Conservation (phyloP, 2,329 filamentous ascomycete genomes). For the Apiospora arundinis region DNA sequence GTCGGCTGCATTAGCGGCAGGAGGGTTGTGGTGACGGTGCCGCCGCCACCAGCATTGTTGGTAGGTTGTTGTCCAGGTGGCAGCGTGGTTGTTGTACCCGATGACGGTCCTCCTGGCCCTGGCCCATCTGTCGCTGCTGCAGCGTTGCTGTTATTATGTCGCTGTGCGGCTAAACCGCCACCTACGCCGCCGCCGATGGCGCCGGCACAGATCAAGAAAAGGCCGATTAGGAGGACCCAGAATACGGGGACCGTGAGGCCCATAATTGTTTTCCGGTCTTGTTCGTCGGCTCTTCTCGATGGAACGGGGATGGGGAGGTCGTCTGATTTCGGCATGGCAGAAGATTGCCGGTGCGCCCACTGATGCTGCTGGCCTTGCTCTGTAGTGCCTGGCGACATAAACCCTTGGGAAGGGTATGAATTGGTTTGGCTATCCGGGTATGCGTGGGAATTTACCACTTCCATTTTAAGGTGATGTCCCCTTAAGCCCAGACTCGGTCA, state of each 20-base stretch:
- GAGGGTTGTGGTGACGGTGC: neutral
- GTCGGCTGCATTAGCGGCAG: neutral
- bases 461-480: neutral
- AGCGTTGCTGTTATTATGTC: neutral
- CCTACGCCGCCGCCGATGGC: conserved; percentile 20
- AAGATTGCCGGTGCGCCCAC: neutral
- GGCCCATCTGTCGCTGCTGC: neutral
- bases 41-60: neutral
- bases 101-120: too few species aligned
- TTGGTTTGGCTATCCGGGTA: neutral
- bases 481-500: neutral
- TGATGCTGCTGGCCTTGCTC: neutral
- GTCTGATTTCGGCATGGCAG: neutral
- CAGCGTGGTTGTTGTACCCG: neutral
- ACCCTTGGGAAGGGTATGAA: too few species aligned
- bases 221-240: conserved; percentile 31
- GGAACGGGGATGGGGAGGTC: neutral
- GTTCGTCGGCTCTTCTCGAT: neutral
- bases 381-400: neutral
- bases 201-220: conserved; percentile 33
- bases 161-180: neutral
- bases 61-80: neutral
- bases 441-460: neutral
- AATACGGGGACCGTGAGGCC: conserved; percentile 35
- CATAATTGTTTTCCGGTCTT: conserved; percentile 26